phyloP scores from a whole-genome alignment of 768 basidiomycete genomes.

The Boletus edulis region DNA sequence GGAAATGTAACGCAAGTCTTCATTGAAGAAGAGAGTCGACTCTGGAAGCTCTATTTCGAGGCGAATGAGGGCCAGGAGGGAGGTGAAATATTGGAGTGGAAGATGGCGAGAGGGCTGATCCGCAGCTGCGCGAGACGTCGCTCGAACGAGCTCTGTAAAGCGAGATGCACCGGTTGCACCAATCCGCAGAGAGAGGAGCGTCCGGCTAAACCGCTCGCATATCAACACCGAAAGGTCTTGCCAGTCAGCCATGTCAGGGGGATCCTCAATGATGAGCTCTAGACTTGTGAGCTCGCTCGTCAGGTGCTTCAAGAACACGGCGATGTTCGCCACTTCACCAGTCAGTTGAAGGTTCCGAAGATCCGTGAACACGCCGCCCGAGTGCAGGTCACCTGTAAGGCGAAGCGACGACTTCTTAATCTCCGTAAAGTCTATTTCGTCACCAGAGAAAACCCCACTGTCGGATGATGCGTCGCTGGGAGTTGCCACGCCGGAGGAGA shows the following conservation, averaged over 20 bases:
- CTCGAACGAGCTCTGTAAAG: slow-evolving; percentile 78
- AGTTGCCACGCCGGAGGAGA: slow-evolving; percentile 65
- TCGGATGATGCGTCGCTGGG: slow-evolving; percentile 71
- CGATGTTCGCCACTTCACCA: slow-evolving; percentile 67
- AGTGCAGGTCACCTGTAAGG: slow-evolving; percentile 57
- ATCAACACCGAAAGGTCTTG: slow-evolving; percentile 64
- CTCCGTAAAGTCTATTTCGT: slow-evolving; percentile 75
- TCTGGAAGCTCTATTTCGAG: slow-evolving; percentile 80
- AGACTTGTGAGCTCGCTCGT: slow-evolving; percentile 62
- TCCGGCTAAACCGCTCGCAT: slow-evolving; percentile 57
- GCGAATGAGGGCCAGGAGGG: slow-evolving; percentile 53
- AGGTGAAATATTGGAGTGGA: slow-evolving; percentile 55
- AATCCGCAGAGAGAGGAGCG: slow-evolving; percentile 60
- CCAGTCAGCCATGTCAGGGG: slow-evolving; percentile 74
- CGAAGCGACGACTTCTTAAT: slow-evolving; percentile 68
- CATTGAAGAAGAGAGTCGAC: slow-evolving; percentile 60
- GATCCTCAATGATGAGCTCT: slow-evolving; percentile 78
- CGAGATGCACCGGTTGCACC: slow-evolving; percentile 68
- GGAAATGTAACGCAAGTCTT: slow-evolving; percentile 58
- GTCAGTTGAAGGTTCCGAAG: slow-evolving; percentile 64
- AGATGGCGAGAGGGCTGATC: slow-evolving; percentile 61
- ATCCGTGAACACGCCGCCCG: slow-evolving; percentile 54
- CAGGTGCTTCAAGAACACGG: slow-evolving; percentile 69
- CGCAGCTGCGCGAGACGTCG: slow-evolving; percentile 55
- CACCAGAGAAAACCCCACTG: slow-evolving; percentile 75